Percentiles rank a stretch among this genome's conserved stretches.
Evolutionary conservation across 1,284 basidiomycete species (phyloP).

Genomic region (Ustilago xerochloae): DNA sequence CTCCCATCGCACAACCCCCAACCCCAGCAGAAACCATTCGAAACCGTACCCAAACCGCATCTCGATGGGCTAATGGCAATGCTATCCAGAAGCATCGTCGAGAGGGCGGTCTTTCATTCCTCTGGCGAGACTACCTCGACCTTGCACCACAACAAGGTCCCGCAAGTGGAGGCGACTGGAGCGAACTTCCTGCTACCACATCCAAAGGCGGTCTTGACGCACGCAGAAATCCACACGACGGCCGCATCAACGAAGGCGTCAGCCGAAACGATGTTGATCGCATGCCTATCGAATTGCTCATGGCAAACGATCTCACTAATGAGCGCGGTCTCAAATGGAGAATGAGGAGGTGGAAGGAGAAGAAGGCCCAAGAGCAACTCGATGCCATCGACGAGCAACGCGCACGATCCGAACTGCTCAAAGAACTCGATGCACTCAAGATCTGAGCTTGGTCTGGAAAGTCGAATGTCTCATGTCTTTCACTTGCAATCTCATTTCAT

Average conservation of each 20-base stretch:
- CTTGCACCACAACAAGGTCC: slow-evolving; percentile 61
- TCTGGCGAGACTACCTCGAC: slow-evolving; percentile 63
- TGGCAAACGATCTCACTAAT: slow-evolving; percentile 63
- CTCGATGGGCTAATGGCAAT: slow-evolving; percentile 46
- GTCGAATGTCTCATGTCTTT: not conserved
- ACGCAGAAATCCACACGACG: slow-evolving; percentile 25
- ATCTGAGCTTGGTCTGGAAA: slow-evolving; percentile 17
- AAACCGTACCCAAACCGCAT: slow-evolving; percentile 30
- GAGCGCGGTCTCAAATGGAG: slow-evolving; percentile 61
- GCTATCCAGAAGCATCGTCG: slow-evolving; percentile 46
- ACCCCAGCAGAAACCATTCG: slow-evolving; percentile 55
- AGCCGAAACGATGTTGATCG: slow-evolving; percentile 56
- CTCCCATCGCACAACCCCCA: slow-evolving; percentile 63
- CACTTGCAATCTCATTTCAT: slow-evolving; percentile 18
- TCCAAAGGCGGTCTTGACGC: slow-evolving; percentile 26
- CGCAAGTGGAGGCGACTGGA: slow-evolving; percentile 59
- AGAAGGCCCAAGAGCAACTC: slow-evolving; percentile 33
- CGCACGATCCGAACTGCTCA: slow-evolving; percentile 40
- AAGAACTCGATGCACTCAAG: slow-evolving; percentile 57
- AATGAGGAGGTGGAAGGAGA: slow-evolving; percentile 58
- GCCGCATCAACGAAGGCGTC: slow-evolving; percentile 38
- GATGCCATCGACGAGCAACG: slow-evolving; percentile 17
- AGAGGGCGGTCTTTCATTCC: slow-evolving; percentile 61
- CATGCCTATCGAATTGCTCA: slow-evolving; percentile 66
- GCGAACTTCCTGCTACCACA: slow-evolving; percentile 24